Evolutionary conservation across 495 filamentous ascomycete species (phyloP).

Genomic region (Stereocaulon alpinum): DNA sequence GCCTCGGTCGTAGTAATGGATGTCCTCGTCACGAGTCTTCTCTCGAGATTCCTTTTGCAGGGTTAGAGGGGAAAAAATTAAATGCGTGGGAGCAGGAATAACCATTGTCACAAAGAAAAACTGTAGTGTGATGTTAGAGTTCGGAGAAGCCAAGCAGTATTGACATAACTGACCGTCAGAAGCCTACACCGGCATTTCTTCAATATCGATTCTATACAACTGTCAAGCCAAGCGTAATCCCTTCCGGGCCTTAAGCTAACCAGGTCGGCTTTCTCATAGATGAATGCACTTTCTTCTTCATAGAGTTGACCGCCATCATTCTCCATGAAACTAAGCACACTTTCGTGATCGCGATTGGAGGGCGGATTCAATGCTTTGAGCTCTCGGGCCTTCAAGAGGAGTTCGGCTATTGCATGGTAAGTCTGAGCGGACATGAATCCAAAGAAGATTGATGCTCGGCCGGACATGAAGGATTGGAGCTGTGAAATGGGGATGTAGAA

Average conservation of each 20-base stretch:
- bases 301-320: constrained; percentile 23
- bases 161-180: constrained; percentile 18
- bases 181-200: constrained; percentile 20
- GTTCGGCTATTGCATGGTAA: constrained; percentile 22
- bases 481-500: not conserved
- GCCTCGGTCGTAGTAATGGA: constrained; percentile 29
- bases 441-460: too few relatives aligned
- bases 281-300: constrained; percentile 26
- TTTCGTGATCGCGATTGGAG: constrained; percentile 28
- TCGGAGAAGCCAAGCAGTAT: not conserved
- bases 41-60: constrained; percentile 22
- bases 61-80: not conserved
- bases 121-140: not conserved
- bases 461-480: too few relatives aligned
- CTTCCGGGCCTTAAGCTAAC: constrained; percentile 29
- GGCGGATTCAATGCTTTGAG: constrained; percentile 29
- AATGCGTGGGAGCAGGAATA: not conserved
- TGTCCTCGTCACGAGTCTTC: constrained; percentile 26
- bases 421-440: too few relatives aligned
- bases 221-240: constrained; percentile 34
- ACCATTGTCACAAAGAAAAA: constrained; percentile 16
- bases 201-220: constrained; percentile 27
- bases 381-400: constrained; percentile 29
- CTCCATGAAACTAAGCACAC: constrained; percentile 29
- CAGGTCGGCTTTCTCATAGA: constrained; percentile 33